Conservation (phyloP, 1,284 basidiomycete species). For the Amylostereum areolatum region DNA sequence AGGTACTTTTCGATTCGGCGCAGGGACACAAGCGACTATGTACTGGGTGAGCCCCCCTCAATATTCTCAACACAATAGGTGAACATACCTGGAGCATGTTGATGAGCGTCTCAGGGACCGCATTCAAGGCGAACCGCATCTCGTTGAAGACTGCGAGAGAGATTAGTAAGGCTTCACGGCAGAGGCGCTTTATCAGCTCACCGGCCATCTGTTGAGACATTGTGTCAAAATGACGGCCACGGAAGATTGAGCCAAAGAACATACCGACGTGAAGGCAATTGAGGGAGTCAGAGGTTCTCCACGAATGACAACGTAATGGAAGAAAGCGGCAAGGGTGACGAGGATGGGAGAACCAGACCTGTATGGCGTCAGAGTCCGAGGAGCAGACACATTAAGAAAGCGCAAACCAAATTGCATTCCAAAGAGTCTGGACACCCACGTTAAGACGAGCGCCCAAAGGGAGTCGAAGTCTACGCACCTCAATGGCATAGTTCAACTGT, state of each 20-base stretch:
- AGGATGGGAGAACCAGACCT: constrained; percentile 73
- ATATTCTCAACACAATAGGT: not conserved
- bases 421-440: constrained; percentile 61
- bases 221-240: no score
- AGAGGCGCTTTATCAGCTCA: no score
- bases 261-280: constrained; percentile 79
- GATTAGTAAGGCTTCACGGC: not conserved
- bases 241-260: constrained; percentile 16
- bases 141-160: constrained; percentile 70
- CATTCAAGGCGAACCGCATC: constrained; percentile 79
- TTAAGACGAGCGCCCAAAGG: no score
- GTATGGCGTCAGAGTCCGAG: constrained; percentile 2
- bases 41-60: no score
- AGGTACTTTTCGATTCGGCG: constrained; percentile 91
- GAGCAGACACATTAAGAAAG: constrained; percentile 5
- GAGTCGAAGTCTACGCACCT: no score
- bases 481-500: constrained; percentile 81
- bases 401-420: constrained; percentile 73
- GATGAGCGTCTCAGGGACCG: constrained; percentile 87
- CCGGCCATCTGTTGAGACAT: no score
- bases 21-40: constrained; percentile 74
- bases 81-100: constrained; percentile 67
- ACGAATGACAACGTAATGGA: constrained; percentile 76
- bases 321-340: constrained; percentile 75
- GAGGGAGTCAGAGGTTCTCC: constrained; percentile 72